A percentile compares a stretch with the other conserved stretches of the same genome.
Conservation (phyloP, 2,329 filamentous ascomycete species). For the Beauveria scarabaeidicola region DNA sequence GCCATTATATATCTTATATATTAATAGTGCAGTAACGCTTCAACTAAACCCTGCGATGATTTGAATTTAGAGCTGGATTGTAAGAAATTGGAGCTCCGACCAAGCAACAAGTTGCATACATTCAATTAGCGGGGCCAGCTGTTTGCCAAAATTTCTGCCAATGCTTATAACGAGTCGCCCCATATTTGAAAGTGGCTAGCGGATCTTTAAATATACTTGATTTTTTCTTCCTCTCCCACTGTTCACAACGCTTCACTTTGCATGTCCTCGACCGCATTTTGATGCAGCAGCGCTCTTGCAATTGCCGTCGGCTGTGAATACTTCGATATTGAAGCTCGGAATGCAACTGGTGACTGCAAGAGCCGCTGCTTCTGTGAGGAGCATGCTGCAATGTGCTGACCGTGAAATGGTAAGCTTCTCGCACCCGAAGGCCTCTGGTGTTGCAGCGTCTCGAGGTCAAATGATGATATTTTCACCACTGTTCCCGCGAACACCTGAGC, state of each 20-base stretch:
- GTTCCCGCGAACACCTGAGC: constrained; percentile 56
- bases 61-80: neutral
- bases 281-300: no score
- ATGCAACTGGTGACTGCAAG: neutral
- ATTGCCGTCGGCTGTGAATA: neutral
- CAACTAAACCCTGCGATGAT: neutral
- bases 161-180: constrained; percentile 10
- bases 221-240: constrained; percentile 11
- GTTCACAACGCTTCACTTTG: neutral
- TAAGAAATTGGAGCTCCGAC: neutral
- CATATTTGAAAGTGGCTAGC: constrained; percentile 15
- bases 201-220: constrained; percentile 14
- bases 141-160: constrained; percentile 15
- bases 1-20: constrained; percentile 43
- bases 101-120: neutral
- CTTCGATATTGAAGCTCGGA: neutral
- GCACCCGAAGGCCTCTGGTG: constrained; percentile 7
- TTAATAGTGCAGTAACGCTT: neutral
- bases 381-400: neutral
- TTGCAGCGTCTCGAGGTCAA: constrained; percentile 11
- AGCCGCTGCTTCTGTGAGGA: neutral
- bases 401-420: constrained; percentile 7
- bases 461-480: constrained; percentile 52
- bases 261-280: neutral
- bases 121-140: constrained; percentile 11